phyloP scores from a whole-genome alignment of 2,329 filamentous ascomycete species.

The Ophidiomyces ophidiicola region DNA sequence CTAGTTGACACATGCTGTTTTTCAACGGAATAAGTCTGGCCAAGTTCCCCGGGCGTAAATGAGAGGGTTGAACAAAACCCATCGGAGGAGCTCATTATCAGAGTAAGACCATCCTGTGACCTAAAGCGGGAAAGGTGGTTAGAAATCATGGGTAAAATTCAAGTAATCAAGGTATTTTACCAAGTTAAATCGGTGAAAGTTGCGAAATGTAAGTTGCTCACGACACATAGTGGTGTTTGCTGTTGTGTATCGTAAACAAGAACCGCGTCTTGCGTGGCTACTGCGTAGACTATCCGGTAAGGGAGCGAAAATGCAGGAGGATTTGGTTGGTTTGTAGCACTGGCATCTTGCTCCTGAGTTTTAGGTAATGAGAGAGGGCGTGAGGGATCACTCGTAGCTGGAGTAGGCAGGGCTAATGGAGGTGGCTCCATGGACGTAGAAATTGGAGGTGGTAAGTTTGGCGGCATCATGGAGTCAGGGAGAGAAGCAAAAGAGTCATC shows the following conservation, averaged over 20 bases:
- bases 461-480: slow-evolving; percentile 64
- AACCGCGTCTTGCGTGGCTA: slow-evolving; percentile 91
- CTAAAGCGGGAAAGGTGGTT: slow-evolving; percentile 31
- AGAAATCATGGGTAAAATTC: background rate
- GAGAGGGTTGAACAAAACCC: slow-evolving; percentile 91
- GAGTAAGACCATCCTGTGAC: slow-evolving; percentile 62
- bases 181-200: slow-evolving; percentile 95
- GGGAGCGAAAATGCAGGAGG: slow-evolving; percentile 63
- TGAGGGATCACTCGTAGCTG: slow-evolving; percentile 36
- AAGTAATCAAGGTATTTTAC: slow-evolving; percentile 45
- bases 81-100: slow-evolving; percentile 95
- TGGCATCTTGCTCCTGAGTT: slow-evolving; percentile 38
- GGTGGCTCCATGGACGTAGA: slow-evolving; percentile 70
- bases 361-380: slow-evolving; percentile 45
- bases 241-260: slow-evolving; percentile 96
- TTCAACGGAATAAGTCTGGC: slow-evolving; percentile 57
- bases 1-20: slow-evolving; percentile 28
- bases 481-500: slow-evolving; percentile 74
- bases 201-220: slow-evolving; percentile 93
- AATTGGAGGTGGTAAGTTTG: slow-evolving; percentile 34
- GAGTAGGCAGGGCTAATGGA: slow-evolving; percentile 42
- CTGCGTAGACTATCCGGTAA: slow-evolving; percentile 91
- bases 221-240: slow-evolving; percentile 79
- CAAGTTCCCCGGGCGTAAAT: slow-evolving; percentile 72
- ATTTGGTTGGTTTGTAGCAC: slow-evolving; percentile 44